Conservation (phyloP, 2,329 filamentous ascomycete genomes). For the Cladophialophora psammophila region DNA sequence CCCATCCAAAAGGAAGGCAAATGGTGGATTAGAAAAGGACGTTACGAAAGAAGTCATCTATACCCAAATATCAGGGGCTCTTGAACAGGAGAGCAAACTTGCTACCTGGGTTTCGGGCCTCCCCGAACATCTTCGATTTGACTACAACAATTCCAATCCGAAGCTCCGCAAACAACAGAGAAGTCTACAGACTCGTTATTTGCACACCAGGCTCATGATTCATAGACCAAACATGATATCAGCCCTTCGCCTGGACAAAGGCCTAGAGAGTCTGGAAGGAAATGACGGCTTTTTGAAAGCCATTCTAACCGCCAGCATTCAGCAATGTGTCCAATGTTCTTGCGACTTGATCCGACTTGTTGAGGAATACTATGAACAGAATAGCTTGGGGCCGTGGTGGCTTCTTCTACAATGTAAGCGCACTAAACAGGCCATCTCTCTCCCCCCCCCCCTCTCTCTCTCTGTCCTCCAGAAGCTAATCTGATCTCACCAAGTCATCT, state of each 20-base stretch:
- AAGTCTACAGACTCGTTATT: constrained; percentile 16
- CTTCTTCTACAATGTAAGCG: constrained; percentile 13
- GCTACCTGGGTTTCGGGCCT: constrained; percentile 5
- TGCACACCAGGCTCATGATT: constrained; percentile 21
- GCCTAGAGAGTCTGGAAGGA: too few relatives aligned
- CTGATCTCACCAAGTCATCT: constrained; percentile 3
- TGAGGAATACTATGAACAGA: constrained; percentile 14
- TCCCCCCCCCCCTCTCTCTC: too few relatives aligned
- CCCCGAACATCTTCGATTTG: neutral
- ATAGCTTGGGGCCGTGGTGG: constrained; percentile 13
- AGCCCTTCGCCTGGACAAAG: neutral
- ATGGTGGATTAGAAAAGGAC: neutral
- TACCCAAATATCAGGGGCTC: constrained; percentile 13
- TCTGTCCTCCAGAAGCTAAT: neutral
- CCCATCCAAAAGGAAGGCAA: too few relatives aligned
- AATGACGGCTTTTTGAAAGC: too few relatives aligned
- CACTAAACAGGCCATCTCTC: neutral
- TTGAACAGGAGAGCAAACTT: constrained; percentile 21
- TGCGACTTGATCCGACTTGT: constrained; percentile 3
- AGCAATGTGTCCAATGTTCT: neutral
- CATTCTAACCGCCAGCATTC: too few relatives aligned
- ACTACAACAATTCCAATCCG: neutral
- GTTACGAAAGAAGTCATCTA: constrained; percentile 13
- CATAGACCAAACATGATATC: constrained; percentile 12
- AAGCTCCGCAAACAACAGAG: constrained; percentile 18